A percentile compares a stretch with the other conserved stretches of the same genome.
Conservation (phyloP, 805 yeast species). For the Isabelozyma heimii region DNA sequence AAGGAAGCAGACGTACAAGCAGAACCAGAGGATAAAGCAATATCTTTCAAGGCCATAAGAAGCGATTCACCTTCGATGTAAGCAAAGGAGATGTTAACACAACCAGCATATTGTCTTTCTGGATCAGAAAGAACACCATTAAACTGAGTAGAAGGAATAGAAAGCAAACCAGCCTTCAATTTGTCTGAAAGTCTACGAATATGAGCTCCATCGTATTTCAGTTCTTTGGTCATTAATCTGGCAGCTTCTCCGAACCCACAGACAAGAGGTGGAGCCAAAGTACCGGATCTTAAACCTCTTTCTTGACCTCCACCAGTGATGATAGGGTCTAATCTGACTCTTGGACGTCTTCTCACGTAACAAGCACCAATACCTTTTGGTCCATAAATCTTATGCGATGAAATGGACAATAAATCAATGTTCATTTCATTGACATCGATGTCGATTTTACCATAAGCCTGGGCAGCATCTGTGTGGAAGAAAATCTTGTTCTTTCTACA, state of each 20-base stretch:
- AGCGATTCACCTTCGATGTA: slow-evolving; percentile 97
- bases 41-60: slow-evolving; percentile 95
- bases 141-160: slow-evolving; percentile 83
- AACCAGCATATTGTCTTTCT: slow-evolving; percentile 68
- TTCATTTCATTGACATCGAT: slow-evolving; percentile 91
- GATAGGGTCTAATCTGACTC: slow-evolving; percentile 93
- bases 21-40: slow-evolving; percentile 93
- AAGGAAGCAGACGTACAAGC: slow-evolving; percentile 98
- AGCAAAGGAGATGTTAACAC: slow-evolving; percentile 95
- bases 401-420: slow-evolving; percentile 88
- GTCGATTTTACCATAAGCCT: slow-evolving; percentile 92
- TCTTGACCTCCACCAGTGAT: slow-evolving; percentile 99
- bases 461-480: slow-evolving; percentile 98
- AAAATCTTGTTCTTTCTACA: slow-evolving; percentile 87
- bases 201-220: slow-evolving; percentile 69
- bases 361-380: slow-evolving; percentile 98
- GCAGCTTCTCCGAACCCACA: slow-evolving; percentile 98
- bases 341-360: slow-evolving; percentile 94
- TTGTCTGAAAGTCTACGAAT: slow-evolving; percentile 69
- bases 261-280: slow-evolving; percentile 93
- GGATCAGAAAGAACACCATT: slow-evolving; percentile 73
- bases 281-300: slow-evolving; percentile 95
- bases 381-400: slow-evolving; percentile 96
- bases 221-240: slow-evolving; percentile 71
- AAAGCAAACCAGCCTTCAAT: slow-evolving; percentile 66